Base-by-base conservation (phyloP, 2,329 filamentous ascomycete species). In the Paecilomyces dactylethromorphus region DNA sequence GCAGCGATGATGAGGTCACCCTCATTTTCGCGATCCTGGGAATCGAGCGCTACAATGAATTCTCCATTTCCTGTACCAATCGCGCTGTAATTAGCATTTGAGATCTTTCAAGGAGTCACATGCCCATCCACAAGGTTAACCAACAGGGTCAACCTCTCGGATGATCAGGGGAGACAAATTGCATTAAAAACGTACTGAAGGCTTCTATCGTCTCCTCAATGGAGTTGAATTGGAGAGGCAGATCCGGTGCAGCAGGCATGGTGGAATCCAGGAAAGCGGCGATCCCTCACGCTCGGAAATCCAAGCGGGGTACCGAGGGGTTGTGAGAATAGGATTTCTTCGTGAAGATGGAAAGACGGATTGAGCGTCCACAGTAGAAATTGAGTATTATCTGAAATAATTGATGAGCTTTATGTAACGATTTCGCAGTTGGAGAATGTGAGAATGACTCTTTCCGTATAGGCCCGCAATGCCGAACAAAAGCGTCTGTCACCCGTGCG, bases 1-100 rank as follows among this genome's bases (percentile, higher is more conserved):
- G 92, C 93, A 65, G 94, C 91, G 71, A 97, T 95, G 76, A 97
- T 97, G 54, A 99, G 85, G 79, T 99, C 94, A 75, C 92, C 94
- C 83, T 99, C 94, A 76, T 99, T 99, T 77, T 99, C 94, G 75
- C 94, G 92, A 62, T 87, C 85, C 64, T 91, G 87, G 66, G 91
- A 90, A 80, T 99, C 94, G 70, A 99, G 90, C 39, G 97, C 93
- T 62, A 99, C 87, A 73, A 99, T 88, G 82, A 97, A 97, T 72
- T 97, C 87, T 75, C 91, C 92, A 76, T 87, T 84, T 69, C 82
- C 87, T 90, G 59, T 54, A 29, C 32, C 51, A 56, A 57, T 61
- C 57, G 59, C 56, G 58, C 11, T 21, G 59, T 50, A 39, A 18
- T 45, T n/a, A 45, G 39, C 18, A 21, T 45, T 18, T n/a, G 11